Base-by-base conservation (phyloP, 345 rosid genomes). In the Angophora floribunda region DNA sequence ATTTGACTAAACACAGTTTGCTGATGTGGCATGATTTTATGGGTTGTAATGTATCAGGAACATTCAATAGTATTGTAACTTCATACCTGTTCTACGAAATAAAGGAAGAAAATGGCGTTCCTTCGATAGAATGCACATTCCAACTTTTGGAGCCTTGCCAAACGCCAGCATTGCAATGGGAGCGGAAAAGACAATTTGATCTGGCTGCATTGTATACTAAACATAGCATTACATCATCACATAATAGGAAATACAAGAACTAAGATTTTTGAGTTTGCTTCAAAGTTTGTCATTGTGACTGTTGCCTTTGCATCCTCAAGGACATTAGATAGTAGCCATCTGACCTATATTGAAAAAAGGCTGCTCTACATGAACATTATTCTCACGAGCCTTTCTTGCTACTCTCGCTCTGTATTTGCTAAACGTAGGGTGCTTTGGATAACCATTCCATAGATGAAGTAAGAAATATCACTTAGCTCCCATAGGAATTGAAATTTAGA, bases 1-100 rank as follows among this genome's bases (percentile, higher is more conserved):
- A 86, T 96, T 96, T 32, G 96, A 96, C 90, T 95, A 90, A 88
- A 32, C 51, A 65, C 36, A 47, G n/a, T 28, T 59, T 51, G n/a
- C 53, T 86, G 28, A 45, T 15, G 47, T 3, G 45, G 85, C n/a
- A 63, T 47, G 82, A 14, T 87, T 15, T 7, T 55, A 8, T 57
- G 63, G 63, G n/a, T 57, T 24, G 63, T 24, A 22, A 12, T 57
- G 17, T 22, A 57, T 24, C 5, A 55, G 4, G 28, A 57, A 57
- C 63, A 57, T 8, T 24, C 59, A 7, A 57, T 24, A n/a, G n/a
- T 2, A 26, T 22, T 24, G 61, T 57, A 21, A 57, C 63, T 57
- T 57, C 28, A 22, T 57, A 28, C 24, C 24, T 57, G 63, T 57
- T 22, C 24, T 22, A 55, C 5, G 5, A 5, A 21, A 57, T 22